Conservation (phyloP, 129 eudicot species). For the Pseudognaphalium luteoalbum region DNA sequence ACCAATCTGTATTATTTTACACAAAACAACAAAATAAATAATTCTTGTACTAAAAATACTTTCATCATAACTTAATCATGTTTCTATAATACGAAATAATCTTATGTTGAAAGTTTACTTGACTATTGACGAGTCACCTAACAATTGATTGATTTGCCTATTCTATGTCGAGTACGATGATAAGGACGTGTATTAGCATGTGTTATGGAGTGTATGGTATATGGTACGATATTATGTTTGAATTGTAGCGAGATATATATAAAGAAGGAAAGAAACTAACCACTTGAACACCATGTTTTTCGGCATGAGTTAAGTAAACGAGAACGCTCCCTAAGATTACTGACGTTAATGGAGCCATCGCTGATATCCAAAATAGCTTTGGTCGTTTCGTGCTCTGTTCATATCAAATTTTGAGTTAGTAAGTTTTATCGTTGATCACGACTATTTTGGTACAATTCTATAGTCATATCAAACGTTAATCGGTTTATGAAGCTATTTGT, state of each 20-base stretch:
- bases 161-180: background rate
- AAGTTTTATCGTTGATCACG: background rate
- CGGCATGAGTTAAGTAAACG: slow-evolving; percentile 88
- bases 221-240: background rate
- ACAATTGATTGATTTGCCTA: background rate
- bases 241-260: background rate
- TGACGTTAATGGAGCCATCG: slow-evolving; percentile 89
- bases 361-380: slow-evolving; percentile 84
- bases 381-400: slow-evolving; percentile 76
- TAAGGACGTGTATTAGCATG: background rate
- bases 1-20: slow-evolving; percentile 54
- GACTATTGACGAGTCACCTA: slow-evolving; percentile 3
- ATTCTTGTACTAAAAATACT: background rate
- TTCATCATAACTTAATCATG: background rate
- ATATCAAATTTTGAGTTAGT: background rate
- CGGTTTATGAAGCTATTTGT: background rate
- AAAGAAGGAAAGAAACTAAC: slow-evolving; percentile 38
- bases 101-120: background rate
- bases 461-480: background rate
- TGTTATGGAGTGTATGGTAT: background rate
- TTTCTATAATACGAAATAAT: background rate
- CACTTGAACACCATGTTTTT: slow-evolving; percentile 93
- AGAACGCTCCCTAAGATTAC: slow-evolving; percentile 80
- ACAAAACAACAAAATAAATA: background rate
- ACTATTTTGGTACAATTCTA: background rate